Base-by-base conservation (phyloP, 2,329 filamentous ascomycete species). In the Phialocephala subalpina region DNA sequence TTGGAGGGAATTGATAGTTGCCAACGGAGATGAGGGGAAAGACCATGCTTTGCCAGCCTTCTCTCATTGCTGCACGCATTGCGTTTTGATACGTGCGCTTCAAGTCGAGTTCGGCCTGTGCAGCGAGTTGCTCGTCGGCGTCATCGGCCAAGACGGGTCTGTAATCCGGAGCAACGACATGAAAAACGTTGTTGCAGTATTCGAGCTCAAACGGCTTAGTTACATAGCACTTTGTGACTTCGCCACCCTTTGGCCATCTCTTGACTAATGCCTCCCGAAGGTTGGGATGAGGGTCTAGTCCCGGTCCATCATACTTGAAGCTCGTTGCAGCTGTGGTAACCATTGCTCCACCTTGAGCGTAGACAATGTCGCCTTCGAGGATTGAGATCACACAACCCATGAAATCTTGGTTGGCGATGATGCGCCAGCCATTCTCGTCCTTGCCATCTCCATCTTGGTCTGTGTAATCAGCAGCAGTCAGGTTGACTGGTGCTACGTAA, bases 1-100 rank as follows among this genome's bases (percentile, higher is more conserved):
- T n/a, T 33, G 49, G 22, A 18, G 49, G 49, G 25, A 53, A 53
- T 11, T 29, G 3, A 53, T 53, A 53, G 8, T 53, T 25, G 14
- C 49, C 49, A 7, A 53, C 49, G 14, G 49, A 53, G 11, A 53
- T 27, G 25, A 53, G 49, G 27, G 49, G 49, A 29, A 53, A 53
- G 8, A 53, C 49, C 18, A 53, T 53, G 49, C 1, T 33, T n/a
- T 33, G 2, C 22, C 49, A 33, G 7, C 14, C 7, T 4, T 53
- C 25, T 29, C 25, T 33, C 3, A 27, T 8, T 7, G 9, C 18
- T 8, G 12, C 9, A 12, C 27, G 49, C 25, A 53, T 16, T 16
- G 49, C 49, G 27, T 27, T 33, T 22, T 18, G 25, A 18, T 53
- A 53, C 22, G 49, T 29, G 11, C 14, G 22, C 11, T 33, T 18